These are phyloP conservation scores for Myxozyma geophila DNA, from an alignment of 805 yeast species.

Conservation along the genomic window DNA sequence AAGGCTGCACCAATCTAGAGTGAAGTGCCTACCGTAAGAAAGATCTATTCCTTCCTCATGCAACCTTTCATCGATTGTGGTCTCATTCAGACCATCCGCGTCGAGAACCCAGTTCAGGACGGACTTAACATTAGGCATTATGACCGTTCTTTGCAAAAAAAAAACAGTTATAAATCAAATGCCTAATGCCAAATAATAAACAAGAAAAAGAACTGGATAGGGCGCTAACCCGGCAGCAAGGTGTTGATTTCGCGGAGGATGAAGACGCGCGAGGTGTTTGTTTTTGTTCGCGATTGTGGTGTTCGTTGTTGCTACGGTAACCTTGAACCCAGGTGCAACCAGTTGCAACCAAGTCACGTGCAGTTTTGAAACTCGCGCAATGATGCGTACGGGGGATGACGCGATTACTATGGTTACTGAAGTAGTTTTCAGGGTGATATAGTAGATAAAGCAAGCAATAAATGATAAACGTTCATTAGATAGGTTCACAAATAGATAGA, in stretches of 20 bases:
- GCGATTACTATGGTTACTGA: no score
- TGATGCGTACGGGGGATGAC: no score
- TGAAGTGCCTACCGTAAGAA: background rate
- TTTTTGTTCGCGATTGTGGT: background rate
- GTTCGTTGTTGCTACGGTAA: constrained; percentile 10
- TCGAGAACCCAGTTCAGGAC: constrained; percentile 29
- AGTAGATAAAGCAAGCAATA: no score
- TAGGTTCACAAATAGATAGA: background rate
- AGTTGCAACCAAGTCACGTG: background rate
- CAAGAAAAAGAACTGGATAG: background rate
- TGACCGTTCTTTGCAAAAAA: background rate
- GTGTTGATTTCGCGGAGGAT: background rate
- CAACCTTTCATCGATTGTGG: constrained; percentile 19
- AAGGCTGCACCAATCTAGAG: background rate
- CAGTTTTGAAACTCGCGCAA: background rate
- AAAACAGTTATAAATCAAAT: background rate
- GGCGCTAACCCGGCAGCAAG: background rate
- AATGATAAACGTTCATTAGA: no score
- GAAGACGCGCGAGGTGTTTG: background rate
- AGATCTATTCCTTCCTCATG: constrained; percentile 19
- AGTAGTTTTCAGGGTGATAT: no score
- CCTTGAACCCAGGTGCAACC: background rate
- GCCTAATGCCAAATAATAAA: background rate
- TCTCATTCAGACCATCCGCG: constrained; percentile 21
- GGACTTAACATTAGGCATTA: constrained; percentile 4